These are phyloP conservation scores for Cystobasidium sp. DNA, from an alignment of 1,284 basidiomycete species.

Conservation along the genomic window DNA sequence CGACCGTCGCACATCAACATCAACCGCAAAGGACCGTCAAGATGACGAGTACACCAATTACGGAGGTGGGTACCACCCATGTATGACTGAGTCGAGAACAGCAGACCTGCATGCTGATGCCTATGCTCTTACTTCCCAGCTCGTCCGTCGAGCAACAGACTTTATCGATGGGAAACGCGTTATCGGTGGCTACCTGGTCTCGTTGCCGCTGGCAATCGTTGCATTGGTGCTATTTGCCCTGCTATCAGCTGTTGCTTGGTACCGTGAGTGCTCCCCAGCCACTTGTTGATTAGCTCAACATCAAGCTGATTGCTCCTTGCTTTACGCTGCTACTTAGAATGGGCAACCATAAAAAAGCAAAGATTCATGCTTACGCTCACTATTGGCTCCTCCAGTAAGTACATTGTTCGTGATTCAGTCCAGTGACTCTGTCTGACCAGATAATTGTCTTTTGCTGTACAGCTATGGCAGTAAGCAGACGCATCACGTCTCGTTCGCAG, in stretches of 20 bases:
- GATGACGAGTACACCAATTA: neutral
- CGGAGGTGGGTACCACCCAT: conserved; percentile 7
- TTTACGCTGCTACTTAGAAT: conserved; percentile 12
- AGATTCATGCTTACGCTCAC: conserved; percentile 46
- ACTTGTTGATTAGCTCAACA: neutral
- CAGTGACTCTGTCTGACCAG: neutral
- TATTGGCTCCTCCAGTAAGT: conserved; percentile 46
- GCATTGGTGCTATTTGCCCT: conserved; percentile 39
- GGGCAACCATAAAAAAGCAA: conserved; percentile 30
- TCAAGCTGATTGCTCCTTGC: no score
- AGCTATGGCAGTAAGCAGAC: conserved; percentile 18
- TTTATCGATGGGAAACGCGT: conserved; percentile 32
- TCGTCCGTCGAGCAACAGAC: neutral
- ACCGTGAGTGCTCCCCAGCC: conserved; percentile 22
- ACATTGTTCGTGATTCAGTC: conserved; percentile 15
- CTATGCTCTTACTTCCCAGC: no score
- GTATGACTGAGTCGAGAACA: no score
- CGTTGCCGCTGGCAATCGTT: conserved; percentile 23
- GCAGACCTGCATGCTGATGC: no score
- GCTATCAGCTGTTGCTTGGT: conserved; percentile 33
- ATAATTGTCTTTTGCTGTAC: neutral
- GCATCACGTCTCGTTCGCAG: conserved; percentile 20
- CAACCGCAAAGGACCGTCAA: neutral
- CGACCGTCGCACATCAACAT: neutral
- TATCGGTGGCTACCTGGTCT: conserved; percentile 45